Evolutionary conservation across 352 stramenopile genomes (phyloP), one percentile per base, ranked within the genome.

Genomic region (Thraustochytrium sp.): DNA sequence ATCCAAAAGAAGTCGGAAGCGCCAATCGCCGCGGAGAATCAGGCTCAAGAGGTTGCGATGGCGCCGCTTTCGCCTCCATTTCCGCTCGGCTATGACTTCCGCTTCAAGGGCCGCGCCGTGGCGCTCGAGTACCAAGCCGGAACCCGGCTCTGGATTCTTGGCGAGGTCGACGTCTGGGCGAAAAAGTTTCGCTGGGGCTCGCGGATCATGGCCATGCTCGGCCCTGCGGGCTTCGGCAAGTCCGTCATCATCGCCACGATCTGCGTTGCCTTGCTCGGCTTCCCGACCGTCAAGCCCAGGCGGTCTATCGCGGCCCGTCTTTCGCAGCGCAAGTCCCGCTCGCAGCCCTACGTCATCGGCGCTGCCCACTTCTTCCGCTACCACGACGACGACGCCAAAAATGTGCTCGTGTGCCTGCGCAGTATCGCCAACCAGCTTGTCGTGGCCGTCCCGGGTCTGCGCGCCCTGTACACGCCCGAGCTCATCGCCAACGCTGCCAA

Each of bases 331-430:
- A 11, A n/a, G 51, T n/a, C 9, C 9, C 51, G 5, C 31, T n/a
- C n/a, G n/a, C n/a, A n/a, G n/a, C n/a, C n/a, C n/a, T n/a, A n/a
- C n/a, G n/a, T n/a, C 11, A 34, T 75, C 23, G 63, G 63, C 2
- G 63, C n/a, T 13, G n/a, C 16, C n/a, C 63, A 75, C 36, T 75
- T 56, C n/a, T 75, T 75, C 63, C 59, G 31, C 23, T 34, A 75
- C 63, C 29, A 75, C 40, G 63, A 75, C 63, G 36, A 75, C 16
- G 16, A 53, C 23, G 26, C n/a, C 37, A 54, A 2, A 8, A 38
- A 16, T 8, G 37, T 44, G n/a, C 63, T 44, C 40, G 26, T 42
- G 40, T 36, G n/a, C 36, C 46, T 75, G 23, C 26, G 31, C 40
- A 54, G 29, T 9, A 26, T 75, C 36, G 63, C 63, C 23, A 53